phyloP scores from a whole-genome alignment of 1,284 basidiomycete genomes.

The Rhodotorula sp. region DNA sequence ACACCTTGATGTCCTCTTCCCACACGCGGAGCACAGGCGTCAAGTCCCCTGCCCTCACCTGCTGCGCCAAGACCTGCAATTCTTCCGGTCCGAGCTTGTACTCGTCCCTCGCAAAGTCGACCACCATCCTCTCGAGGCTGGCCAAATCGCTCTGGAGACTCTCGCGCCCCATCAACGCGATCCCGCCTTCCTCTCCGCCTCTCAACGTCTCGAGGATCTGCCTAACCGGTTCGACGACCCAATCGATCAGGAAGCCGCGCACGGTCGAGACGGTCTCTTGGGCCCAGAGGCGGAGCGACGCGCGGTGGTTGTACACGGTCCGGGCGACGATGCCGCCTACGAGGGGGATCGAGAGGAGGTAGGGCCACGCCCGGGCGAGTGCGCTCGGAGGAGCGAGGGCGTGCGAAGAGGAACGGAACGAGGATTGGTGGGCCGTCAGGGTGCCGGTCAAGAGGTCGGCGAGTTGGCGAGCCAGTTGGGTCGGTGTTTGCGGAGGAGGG shows the following conservation, averaged over 20 bases:
- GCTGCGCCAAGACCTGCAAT: slow-evolving; percentile 63
- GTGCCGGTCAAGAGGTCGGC: slow-evolving; percentile 32
- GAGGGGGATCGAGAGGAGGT: slow-evolving; percentile 39
- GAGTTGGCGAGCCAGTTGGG: slow-evolving; percentile 36
- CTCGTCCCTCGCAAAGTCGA: slow-evolving; percentile 78
- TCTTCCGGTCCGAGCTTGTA: slow-evolving; percentile 62
- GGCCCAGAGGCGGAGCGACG: slow-evolving; percentile 55
- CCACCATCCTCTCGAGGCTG: slow-evolving; percentile 90
- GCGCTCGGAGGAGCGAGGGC: slow-evolving; percentile 26
- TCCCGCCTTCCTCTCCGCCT: slow-evolving; percentile 61
- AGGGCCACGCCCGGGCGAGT: slow-evolving; percentile 42
- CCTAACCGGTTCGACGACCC: slow-evolving; percentile 82
- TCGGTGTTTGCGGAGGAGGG: slow-evolving; percentile 6
- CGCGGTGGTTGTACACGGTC: slow-evolving; percentile 36
- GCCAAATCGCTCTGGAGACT: slow-evolving; percentile 75
- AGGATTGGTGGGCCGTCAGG: slow-evolving; percentile 17
- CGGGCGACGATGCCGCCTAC: slow-evolving; percentile 11
- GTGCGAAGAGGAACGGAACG: neutral
- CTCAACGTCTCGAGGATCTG: slow-evolving; percentile 80
- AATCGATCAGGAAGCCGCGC: slow-evolving; percentile 72
- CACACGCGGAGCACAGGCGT: slow-evolving; percentile 84
- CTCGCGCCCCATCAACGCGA: slow-evolving; percentile 68
- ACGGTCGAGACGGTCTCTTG: slow-evolving; percentile 67
- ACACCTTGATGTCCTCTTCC: slow-evolving; percentile 79
- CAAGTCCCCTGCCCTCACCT: slow-evolving; percentile 77